phyloP scores from a whole-genome alignment of 768 basidiomycete species.

The Infundibulicybe gibba region DNA sequence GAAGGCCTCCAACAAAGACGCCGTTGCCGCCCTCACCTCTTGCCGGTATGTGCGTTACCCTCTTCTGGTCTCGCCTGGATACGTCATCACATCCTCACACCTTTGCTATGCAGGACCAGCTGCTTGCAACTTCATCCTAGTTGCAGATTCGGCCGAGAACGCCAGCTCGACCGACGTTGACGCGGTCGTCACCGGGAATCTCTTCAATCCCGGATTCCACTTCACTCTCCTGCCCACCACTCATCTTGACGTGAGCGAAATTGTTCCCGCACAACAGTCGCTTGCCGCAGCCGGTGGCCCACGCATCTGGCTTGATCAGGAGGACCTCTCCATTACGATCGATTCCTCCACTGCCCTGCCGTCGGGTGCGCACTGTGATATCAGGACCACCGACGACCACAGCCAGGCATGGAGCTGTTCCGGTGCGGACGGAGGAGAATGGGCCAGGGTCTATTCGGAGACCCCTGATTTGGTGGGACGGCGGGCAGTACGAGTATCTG shows the following conservation, averaged over 20 bases:
- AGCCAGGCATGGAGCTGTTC: too few species aligned
- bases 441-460: too few species aligned
- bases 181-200: slow-evolving; percentile 2
- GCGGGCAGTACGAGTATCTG: slow-evolving; percentile 1
- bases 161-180: slow-evolving; percentile 3
- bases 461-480: too few species aligned
- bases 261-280: slow-evolving; percentile 1
- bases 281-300: neutral
- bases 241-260: neutral
- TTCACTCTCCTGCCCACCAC: slow-evolving; percentile 2
- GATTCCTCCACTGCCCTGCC: neutral
- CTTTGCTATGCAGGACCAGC: slow-evolving; percentile 1
- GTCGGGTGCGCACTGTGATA: too few species aligned
- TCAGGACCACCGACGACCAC: too few species aligned
- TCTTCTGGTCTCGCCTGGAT: slow-evolving; percentile 9
- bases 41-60: slow-evolving; percentile 8
- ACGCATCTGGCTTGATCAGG: slow-evolving; percentile 8
- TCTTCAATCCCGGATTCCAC: slow-evolving; percentile 3
- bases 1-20: too few species aligned
- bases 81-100: slow-evolving; percentile 3
- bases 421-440: too few species aligned
- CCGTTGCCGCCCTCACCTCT: too few species aligned
- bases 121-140: slow-evolving; percentile 1
- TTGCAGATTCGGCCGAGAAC: neutral
- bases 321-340: slow-evolving; percentile 5